Percentiles rank a stretch among this genome's conserved stretches.
Conservation (phyloP, 768 basidiomycete species). For the Phylloporus sp. region DNA sequence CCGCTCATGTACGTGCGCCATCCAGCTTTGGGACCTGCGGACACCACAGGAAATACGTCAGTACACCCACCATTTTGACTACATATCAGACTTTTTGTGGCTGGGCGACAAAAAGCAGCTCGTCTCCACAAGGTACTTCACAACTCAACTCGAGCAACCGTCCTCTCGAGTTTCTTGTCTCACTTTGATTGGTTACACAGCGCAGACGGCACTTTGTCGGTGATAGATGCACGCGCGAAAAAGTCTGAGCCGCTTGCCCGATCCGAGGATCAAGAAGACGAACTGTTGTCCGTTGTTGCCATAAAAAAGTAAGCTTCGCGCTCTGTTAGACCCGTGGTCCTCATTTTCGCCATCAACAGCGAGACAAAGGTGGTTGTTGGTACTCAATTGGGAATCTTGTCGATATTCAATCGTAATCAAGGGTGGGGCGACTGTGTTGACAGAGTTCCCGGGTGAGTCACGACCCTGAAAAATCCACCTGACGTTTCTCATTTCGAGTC, state of each 20-base stretch:
- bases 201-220: slow-evolving; percentile 90
- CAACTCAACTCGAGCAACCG: not conserved
- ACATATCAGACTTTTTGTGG: slow-evolving; percentile 90
- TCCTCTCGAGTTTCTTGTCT: not conserved
- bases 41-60: slow-evolving; percentile 56
- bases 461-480: not conserved
- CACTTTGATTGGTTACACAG: slow-evolving; percentile 37
- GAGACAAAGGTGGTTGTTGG: slow-evolving; percentile 84
- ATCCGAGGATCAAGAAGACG: slow-evolving; percentile 96
- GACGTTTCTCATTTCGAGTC: slow-evolving; percentile 11
- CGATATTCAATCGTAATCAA: slow-evolving; percentile 81
- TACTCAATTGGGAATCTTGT: slow-evolving; percentile 84
- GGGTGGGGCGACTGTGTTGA: slow-evolving; percentile 95
- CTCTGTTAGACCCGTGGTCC: not conserved
- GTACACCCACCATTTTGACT: slow-evolving; percentile 90
- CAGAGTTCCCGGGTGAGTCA: slow-evolving; percentile 73
- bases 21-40: slow-evolving; percentile 87
- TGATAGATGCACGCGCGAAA: slow-evolving; percentile 85
- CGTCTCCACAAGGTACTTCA: slow-evolving; percentile 79
- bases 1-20: not conserved
- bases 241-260: slow-evolving; percentile 74
- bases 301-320: slow-evolving; percentile 64
- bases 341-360: slow-evolving; percentile 32
- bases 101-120: slow-evolving; percentile 79
- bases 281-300: slow-evolving; percentile 77